These are phyloP conservation scores for Vicia villosa DNA, from an alignment of 306 rosid species.

Conservation along the genomic window DNA sequence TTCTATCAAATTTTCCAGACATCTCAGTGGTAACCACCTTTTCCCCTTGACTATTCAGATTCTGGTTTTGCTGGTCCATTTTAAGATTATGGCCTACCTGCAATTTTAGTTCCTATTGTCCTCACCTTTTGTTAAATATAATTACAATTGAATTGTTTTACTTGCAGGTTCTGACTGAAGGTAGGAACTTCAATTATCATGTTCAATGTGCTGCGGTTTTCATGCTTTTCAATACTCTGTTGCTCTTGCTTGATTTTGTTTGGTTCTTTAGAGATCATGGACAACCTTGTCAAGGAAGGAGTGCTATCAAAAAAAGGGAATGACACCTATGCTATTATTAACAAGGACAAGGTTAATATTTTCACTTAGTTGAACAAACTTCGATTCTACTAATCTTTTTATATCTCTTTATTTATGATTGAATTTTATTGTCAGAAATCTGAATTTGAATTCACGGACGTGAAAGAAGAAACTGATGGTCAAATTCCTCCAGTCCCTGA, in stretches of 20 bases:
- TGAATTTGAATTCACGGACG: slow-evolving; percentile 64
- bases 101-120: slow-evolving; percentile 20
- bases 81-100: slow-evolving; percentile 15
- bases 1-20: slow-evolving; percentile 85
- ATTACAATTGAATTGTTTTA: slow-evolving; percentile 37
- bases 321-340: slow-evolving; percentile 66
- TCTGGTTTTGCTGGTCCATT: slow-evolving; percentile 10
- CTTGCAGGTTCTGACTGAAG: slow-evolving; percentile 81
- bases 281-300: slow-evolving; percentile 70
- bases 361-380: slow-evolving; percentile 1
- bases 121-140: slow-evolving; percentile 17
- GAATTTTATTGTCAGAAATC: slow-evolving; percentile 49
- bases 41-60: slow-evolving; percentile 7
- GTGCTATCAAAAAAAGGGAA: slow-evolving; percentile 61
- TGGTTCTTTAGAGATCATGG: slow-evolving; percentile 67
- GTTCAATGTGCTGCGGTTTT: slow-evolving; percentile 28
- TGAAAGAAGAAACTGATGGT: slow-evolving; percentile 74
- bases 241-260: slow-evolving; percentile 38
- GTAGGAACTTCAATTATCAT: slow-evolving; percentile 42
- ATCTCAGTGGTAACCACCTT: slow-evolving; percentile 69
- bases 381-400: slow-evolving; percentile 6
- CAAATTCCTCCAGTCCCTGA: slow-evolving; percentile 42
- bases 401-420: slow-evolving; percentile 13
- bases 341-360: slow-evolving; percentile 62
- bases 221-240: slow-evolving; percentile 16